Evolutionary conservation across 805 yeast species (phyloP).

Genomic region (Candida alai): DNA sequence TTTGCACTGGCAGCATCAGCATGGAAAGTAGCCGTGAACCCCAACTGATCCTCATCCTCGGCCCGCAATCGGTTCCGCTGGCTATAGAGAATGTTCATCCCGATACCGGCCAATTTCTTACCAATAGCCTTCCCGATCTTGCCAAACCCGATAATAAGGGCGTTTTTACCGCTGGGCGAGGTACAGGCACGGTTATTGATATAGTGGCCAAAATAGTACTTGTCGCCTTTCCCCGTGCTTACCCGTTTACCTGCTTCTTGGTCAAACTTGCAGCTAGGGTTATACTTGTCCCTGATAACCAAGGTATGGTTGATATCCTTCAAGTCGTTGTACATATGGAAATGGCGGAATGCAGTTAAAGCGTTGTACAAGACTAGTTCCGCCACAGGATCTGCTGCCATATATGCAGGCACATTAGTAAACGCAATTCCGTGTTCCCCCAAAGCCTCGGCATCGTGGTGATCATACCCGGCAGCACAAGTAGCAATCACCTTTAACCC

Average conservation of each 20-base stretch:
- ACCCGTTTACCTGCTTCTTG: conserved; percentile 22
- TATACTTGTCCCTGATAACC: conserved; percentile 37
- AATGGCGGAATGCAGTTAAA: conserved; percentile 57
- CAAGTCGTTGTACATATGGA: conserved; percentile 45
- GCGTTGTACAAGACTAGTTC: conserved; percentile 63
- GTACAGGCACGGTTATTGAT: conserved; percentile 43
- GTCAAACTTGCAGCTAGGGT: conserved; percentile 32
- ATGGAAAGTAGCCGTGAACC: conserved; percentile 44
- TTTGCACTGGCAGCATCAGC: conserved; percentile 29
- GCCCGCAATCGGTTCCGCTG: conserved; percentile 46
- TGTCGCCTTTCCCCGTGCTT: conserved; percentile 2
- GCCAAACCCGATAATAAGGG: conserved; percentile 71
- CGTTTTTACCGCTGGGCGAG: conserved; percentile 56
- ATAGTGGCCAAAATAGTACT: conserved; percentile 35
- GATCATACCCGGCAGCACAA: conserved; percentile 58
- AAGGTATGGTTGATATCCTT: conserved; percentile 41
- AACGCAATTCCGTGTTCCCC: conserved; percentile 43
- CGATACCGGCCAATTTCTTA: conserved; percentile 49
- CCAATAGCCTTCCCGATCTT: conserved; percentile 68
- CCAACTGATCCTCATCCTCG: conserved; percentile 31
- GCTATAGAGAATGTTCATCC: conserved; percentile 61
- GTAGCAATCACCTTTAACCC: conserved; percentile 45
- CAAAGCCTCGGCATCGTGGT: conserved; percentile 43
- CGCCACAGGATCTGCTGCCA: conserved; percentile 66
- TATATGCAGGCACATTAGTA: conserved; percentile 56